Evolutionary conservation across 2,329 filamentous ascomycete genomes (phyloP).

Genomic region (Diaporthe helianthi): DNA sequence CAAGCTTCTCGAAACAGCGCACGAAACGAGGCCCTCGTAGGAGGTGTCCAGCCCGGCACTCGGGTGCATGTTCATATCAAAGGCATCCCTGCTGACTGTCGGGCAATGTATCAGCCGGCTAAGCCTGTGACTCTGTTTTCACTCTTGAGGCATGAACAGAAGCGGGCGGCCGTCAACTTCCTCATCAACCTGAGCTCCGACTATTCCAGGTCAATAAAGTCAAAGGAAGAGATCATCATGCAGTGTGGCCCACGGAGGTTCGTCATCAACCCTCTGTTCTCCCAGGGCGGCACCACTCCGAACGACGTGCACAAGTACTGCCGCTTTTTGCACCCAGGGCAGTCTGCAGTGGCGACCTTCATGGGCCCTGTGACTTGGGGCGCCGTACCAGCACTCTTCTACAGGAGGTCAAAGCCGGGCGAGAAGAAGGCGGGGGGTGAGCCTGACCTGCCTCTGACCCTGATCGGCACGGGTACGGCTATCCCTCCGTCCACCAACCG

Average conservation of each 20-base stretch:
- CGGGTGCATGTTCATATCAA: slow-evolving; percentile 81
- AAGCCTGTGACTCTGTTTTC: slow-evolving; percentile 80
- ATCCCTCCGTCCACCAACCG: slow-evolving; percentile 78
- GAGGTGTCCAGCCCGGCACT: slow-evolving; percentile 83
- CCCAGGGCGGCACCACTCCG: slow-evolving; percentile 84
- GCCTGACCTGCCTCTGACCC: slow-evolving; percentile 62
- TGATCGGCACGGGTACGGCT: slow-evolving; percentile 87
- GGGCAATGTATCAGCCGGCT: slow-evolving; percentile 57
- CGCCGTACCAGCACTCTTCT: slow-evolving; percentile 87
- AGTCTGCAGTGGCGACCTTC: slow-evolving; percentile 87
- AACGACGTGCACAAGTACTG: slow-evolving; percentile 98
- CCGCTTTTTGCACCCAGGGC: slow-evolving; percentile 88
- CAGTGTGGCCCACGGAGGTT: slow-evolving; percentile 91
- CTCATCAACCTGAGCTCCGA: slow-evolving; percentile 86
- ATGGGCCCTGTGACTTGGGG: slow-evolving; percentile 94
- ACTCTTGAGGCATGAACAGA: slow-evolving; percentile 92
- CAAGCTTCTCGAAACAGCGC: slow-evolving; percentile 79
- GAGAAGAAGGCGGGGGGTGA: slow-evolving; percentile 53
- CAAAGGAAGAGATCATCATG: slow-evolving; percentile 90
- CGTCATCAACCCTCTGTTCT: slow-evolving; percentile 89
- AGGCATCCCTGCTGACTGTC: slow-evolving; percentile 52
- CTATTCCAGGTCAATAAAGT: slow-evolving; percentile 77
- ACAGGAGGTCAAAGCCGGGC: slow-evolving; percentile 65
- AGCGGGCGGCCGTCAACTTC: slow-evolving; percentile 88
- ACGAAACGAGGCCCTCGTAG: slow-evolving; percentile 83